A percentile compares a stretch with the other conserved stretches of the same genome.
phyloP scores from a whole-genome alignment of 192 early-diverging fungal genomes.

The Coemansia sp. region DNA sequence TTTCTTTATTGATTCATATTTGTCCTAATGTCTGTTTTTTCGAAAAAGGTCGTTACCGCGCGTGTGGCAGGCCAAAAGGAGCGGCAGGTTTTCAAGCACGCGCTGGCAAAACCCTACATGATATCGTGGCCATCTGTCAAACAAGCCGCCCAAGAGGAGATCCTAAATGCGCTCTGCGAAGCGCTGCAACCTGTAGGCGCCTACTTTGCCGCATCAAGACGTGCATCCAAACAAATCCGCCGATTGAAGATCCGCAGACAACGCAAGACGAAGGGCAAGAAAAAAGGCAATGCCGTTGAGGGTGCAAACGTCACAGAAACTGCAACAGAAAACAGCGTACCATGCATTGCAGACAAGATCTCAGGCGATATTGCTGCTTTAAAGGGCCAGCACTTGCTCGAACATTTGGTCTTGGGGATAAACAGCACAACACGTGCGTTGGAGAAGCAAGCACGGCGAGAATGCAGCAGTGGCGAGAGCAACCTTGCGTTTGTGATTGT shows the following conservation, averaged over 20 bases:
- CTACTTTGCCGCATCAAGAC: conserved; percentile 37
- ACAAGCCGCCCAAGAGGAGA: conserved; percentile 11
- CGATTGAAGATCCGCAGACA: conserved; percentile 17
- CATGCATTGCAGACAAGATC: background rate
- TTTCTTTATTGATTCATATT: background rate
- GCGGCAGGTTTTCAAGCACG: conserved; percentile 50
- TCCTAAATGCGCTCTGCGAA: conserved; percentile 26
- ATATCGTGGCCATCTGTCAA: conserved; percentile 35
- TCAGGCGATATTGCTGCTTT: background rate
- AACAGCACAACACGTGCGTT: conserved; percentile 45
- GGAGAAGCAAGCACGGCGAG: conserved; percentile 30
- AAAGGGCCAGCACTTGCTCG: conserved; percentile 15
- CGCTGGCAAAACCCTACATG: conserved; percentile 42
- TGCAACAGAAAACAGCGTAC: background rate
- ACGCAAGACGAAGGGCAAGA: conserved; percentile 6
- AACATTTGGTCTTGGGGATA: conserved; percentile 38
- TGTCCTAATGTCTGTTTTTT: conserved; percentile 16
- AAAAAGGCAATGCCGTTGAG: background rate
- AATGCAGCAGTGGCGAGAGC: background rate
- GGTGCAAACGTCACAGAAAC: background rate
- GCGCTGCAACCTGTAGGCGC: conserved; percentile 29
- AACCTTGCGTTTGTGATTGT: conserved; percentile 42
- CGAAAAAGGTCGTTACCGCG: conserved; percentile 13
- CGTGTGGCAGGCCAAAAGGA: conserved; percentile 26
- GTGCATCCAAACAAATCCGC: conserved; percentile 17